These are phyloP conservation scores for Solanum peruvianum DNA, from an alignment of 257 asterid species.

Conservation along the genomic window DNA sequence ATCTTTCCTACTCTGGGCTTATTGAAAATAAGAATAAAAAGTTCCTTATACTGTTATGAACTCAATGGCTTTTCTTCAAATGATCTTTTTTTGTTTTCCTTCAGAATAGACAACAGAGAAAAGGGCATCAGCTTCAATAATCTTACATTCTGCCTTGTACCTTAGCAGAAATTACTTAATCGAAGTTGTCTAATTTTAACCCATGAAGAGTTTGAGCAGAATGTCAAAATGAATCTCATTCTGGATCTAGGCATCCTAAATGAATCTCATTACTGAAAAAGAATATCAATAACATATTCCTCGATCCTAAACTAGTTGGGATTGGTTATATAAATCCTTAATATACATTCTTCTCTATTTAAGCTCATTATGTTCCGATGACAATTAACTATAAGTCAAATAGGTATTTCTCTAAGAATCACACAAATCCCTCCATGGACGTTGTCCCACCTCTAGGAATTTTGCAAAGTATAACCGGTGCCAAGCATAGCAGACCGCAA, in stretches of 20 bases:
- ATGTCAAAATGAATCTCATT: not conserved
- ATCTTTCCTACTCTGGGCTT: not conserved
- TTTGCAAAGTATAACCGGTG: not conserved
- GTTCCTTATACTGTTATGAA: not conserved
- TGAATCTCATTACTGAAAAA: not conserved
- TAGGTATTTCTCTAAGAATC: not conserved
- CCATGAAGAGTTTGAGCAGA: not conserved
- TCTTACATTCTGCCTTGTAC: not conserved
- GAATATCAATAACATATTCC: not conserved
- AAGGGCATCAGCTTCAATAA: not conserved
- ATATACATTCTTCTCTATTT: not conserved
- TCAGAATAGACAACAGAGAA: not conserved
- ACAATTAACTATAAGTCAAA: not conserved
- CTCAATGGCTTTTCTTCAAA: not conserved
- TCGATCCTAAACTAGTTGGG: not conserved
- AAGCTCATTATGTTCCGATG: not conserved
- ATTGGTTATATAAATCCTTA: not conserved
- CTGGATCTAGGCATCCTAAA: not conserved
- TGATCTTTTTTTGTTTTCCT: not conserved
- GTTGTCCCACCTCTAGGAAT: not conserved
- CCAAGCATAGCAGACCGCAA: not conserved
- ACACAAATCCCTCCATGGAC: not conserved
- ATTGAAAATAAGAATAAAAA: not conserved
- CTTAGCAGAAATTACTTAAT: not conserved
- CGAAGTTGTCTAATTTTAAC: not conserved